Evolutionary conservation across 1,284 basidiomycete genomes (phyloP).

Genomic region (Leccinum griseonigrum): DNA sequence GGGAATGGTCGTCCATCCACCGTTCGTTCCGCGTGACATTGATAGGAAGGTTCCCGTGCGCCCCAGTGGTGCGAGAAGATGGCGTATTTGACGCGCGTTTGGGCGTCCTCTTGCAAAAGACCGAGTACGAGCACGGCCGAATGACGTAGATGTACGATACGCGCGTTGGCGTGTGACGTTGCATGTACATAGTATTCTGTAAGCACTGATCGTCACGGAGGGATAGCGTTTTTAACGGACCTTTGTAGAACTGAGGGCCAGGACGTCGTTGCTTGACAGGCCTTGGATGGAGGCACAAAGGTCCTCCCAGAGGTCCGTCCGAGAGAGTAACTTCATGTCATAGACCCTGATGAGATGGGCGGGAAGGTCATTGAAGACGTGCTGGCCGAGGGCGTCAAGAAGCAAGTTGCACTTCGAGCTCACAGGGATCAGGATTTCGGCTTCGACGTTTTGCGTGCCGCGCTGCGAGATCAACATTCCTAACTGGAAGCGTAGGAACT

Average conservation of each 20-base stretch:
- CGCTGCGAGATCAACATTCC: background rate
- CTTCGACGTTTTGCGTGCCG: background rate
- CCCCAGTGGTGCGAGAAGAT: conserved; percentile 19
- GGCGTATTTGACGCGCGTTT: conserved; percentile 10
- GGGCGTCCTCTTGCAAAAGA: conserved; percentile 5
- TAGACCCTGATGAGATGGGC: conserved; percentile 11
- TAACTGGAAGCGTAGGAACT: background rate
- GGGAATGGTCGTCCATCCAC: background rate
- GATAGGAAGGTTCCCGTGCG: conserved; percentile 13
- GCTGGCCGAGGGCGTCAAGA: conserved; percentile 11
- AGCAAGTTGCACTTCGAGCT: conserved; percentile 9
- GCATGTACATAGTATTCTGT: background rate
- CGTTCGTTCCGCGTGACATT: conserved; percentile 1
- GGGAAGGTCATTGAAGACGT: conserved; percentile 19
- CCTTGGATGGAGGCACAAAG: conserved; percentile 3
- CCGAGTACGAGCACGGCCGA: background rate
- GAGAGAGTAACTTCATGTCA: conserved; percentile 15
- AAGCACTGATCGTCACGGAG: background rate
- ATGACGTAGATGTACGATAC: background rate
- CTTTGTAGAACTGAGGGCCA: conserved; percentile 5
- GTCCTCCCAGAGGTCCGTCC: conserved; percentile 13
- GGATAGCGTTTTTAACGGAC: conserved; percentile 3
- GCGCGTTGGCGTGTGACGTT: background rate
- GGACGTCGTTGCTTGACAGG: conserved; percentile 1
- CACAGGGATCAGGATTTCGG: background rate